Evolutionary conservation across 108 stramenopile species (phyloP), one percentile per base, ranked within the genome.

Genomic region (Nitzschia putrida): DNA sequence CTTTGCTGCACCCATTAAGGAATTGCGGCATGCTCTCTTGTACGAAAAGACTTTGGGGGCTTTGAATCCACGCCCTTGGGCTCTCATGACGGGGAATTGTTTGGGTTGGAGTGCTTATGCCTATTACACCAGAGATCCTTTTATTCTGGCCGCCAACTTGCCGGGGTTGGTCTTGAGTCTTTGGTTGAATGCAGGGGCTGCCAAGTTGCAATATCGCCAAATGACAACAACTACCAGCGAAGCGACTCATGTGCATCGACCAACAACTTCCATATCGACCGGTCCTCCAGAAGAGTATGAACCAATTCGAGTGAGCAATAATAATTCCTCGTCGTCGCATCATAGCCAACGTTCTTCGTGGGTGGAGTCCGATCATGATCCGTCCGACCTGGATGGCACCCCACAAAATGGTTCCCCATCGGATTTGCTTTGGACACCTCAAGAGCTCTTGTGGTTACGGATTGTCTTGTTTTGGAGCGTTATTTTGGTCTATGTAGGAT

Each of bases 1-100:
- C 41, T 70, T 67, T 71, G 61, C 25, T 13, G 56, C 66, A 41
- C 83, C 84, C 22, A 68, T 80, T 40, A 44, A 56, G 14, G 75
- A 69, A 55, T 68, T 82, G 8, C 66, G 72, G 10, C 34, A 26
- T 34, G 85, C 81, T 11, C 55, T 80, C n/a, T 34, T 47, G 37
- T n/a, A n/a, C n/a, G n/a, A 34, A 23, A 76, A 80, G 24, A 72
- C 54, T 6, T 41, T 88, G 14, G 67, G 55, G 7, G 54, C 55
- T 51, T 65, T 76, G 43, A 76, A 76, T 68, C 67, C 74, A 69
- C 68, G 20, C 74, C 88, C 88, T 0, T 86, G 85, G 85, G 83
- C 85, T 10, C 55, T 80, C 57, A 88, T 88, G 88, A 81, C 75
- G 2, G 88, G 88, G 22, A 88, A 88, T 61, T 83, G 83, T 56